phyloP scores from a whole-genome alignment of 1,284 basidiomycete genomes.

The Pseudozyma tsukubaensis region DNA sequence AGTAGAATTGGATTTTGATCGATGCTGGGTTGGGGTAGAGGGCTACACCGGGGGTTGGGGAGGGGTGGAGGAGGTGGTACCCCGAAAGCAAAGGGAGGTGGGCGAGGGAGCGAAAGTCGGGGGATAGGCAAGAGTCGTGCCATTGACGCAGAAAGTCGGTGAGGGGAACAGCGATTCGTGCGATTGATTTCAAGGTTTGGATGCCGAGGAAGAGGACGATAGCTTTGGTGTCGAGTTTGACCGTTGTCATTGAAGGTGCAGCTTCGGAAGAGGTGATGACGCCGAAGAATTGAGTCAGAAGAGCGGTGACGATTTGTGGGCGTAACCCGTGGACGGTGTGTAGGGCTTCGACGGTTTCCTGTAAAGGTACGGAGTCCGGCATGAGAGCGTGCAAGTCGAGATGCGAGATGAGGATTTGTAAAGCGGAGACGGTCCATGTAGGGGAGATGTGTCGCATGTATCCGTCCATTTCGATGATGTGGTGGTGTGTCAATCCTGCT shows the following conservation, averaged over 20 bases:
- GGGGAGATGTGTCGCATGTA: conserved; percentile 56
- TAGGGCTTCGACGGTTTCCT: conserved; percentile 43
- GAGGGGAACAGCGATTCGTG: conserved; percentile 32
- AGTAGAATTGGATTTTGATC: conserved; percentile 58
- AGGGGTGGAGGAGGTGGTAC: conserved; percentile 52
- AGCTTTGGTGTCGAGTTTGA: conserved; percentile 36
- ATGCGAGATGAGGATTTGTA: conserved; percentile 54
- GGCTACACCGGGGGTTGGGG: conserved; percentile 34
- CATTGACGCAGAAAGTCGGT: conserved; percentile 32
- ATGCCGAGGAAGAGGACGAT: conserved; percentile 55
- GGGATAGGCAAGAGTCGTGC: conserved; percentile 27
- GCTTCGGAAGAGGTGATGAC: background rate
- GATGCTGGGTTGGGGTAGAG: conserved; percentile 19
- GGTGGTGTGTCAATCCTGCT: conserved; percentile 42
- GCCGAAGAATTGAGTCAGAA: conserved; percentile 61
- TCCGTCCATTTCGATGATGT: conserved; percentile 59
- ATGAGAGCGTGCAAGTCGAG: conserved; percentile 57
- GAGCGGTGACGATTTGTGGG: conserved; percentile 44
- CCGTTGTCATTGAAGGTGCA: background rate
- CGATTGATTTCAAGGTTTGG: conserved; percentile 42
- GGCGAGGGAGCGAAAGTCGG: conserved; percentile 22
- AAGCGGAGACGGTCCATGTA: conserved; percentile 28
- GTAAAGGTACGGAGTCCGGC: conserved; percentile 47
- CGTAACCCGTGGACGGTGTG: conserved; percentile 27
- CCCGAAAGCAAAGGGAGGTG: conserved; percentile 32